Percentiles rank a stretch among this genome's conserved stretches.
phyloP scores from a whole-genome alignment of 345 rosid genomes.

The Pelargonium nanum region DNA sequence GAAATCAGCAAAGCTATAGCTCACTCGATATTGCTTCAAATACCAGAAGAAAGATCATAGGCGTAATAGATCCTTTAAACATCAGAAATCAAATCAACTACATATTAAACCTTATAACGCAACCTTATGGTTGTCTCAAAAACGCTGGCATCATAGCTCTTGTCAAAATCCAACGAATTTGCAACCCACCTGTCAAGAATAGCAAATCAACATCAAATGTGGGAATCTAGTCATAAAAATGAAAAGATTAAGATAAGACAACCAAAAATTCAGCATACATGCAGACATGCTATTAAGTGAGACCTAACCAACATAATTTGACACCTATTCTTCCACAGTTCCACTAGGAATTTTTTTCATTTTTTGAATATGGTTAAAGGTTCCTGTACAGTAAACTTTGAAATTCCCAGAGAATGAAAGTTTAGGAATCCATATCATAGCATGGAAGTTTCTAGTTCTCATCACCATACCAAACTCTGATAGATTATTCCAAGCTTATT shows the following conservation, averaged over 20 bases:
- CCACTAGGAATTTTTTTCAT: background rate
- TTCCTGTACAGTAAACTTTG: background rate
- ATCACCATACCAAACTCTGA: no score
- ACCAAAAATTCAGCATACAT: background rate
- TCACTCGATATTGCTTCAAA: background rate
- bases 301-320: background rate
- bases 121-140: conserved; percentile 99
- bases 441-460: no score
- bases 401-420: background rate
- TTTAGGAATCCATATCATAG: background rate
- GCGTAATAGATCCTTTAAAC: conserved; percentile 3
- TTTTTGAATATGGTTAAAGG: background rate
- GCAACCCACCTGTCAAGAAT: conserved; percentile 77
- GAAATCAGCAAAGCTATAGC: background rate
- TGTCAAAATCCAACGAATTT: conserved; percentile 77
- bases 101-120: conserved; percentile 60
- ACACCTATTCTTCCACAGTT: background rate
- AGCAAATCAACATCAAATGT: background rate
- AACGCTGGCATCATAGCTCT: conserved; percentile 89
- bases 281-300: background rate
- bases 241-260: background rate
- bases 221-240: background rate
- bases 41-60: background rate
- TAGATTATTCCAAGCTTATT: background rate
- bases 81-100: conserved; percentile 19